Evolutionary conservation across 495 filamentous ascomycete species (phyloP), one percentile per base, ranked within the genome.

Genomic region (Jackrogersella minutella): DNA sequence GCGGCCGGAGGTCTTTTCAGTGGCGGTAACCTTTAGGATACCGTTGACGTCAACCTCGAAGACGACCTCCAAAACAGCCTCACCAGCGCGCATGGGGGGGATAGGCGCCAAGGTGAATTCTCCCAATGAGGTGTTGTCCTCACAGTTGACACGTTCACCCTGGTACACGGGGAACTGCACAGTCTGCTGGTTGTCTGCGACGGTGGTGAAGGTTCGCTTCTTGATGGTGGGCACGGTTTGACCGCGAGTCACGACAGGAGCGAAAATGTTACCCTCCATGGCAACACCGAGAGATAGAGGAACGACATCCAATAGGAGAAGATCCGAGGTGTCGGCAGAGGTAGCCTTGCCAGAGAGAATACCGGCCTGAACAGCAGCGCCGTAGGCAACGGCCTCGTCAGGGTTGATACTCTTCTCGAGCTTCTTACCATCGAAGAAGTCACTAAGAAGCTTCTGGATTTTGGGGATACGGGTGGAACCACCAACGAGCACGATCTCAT

Each of bases 41-140:
- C 95, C 95, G 83, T 99, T 99, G 86, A 97, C 95, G 70, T 99
- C 95, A 76, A 99, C 95, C 83, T 99, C 95, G 81, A 99, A 98
- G 76, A 98, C 93, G 72, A 94, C 91, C 80, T 99, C 95, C 22
- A 99, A 88, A 70, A 96, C 94, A 69, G 95, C 92, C 77, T 99
- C 96, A 73, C 95, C 95, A 81, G 95, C 95, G 79, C 93, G 93
- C 93, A 97, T 97, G 87, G 93, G 84, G 53, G 95, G 95, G 66
- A 98, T 97, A 62, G 96, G 95, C 71, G 95, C 92, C 60, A 99
- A 86, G 62, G 95, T 98, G 83, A 99, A 99, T 82, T 99, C 96
- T 74, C 95, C 95, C 46, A 99, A 88, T 39, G 92, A 96, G 69
- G 96, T 99, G 86, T 99, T 99, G 81, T 98, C 96, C 78, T 96